Evolutionary conservation across 2,329 filamentous ascomycete species (phyloP).

Genomic region (Aureobasidium zeae): DNA sequence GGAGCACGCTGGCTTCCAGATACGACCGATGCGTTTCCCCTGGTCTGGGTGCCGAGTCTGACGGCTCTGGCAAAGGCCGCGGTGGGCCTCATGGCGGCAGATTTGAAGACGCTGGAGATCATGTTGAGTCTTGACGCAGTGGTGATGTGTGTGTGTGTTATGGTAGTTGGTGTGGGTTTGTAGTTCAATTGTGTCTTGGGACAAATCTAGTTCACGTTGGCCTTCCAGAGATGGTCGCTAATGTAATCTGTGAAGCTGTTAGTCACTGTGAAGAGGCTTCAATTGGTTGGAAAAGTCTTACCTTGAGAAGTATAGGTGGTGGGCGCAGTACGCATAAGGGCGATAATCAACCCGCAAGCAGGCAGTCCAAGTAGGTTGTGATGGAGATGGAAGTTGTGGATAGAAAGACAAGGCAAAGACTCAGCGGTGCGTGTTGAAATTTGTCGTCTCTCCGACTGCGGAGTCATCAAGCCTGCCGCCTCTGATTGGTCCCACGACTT

Average conservation of each 20-base stretch:
- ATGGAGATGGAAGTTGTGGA: neutral
- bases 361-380: conserved; percentile 14
- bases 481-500: too few relatives aligned
- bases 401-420: too few relatives aligned
- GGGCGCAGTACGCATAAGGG: conserved; percentile 40
- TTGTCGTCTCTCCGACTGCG: too few relatives aligned
- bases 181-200: conserved; percentile 18
- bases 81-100: conserved; percentile 33
- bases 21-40: conserved; percentile 53
- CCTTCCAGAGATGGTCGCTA: conserved; percentile 63
- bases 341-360: conserved; percentile 16
- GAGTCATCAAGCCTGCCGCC: too few relatives aligned
- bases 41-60: conserved; percentile 38
- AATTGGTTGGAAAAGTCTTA: conserved; percentile 24
- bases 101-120: conserved; percentile 46
- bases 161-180: conserved; percentile 18
- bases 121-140: too few relatives aligned
- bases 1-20: conserved; percentile 62
- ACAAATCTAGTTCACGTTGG: conserved; percentile 49
- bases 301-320: conserved; percentile 46
- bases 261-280: conserved; percentile 18
- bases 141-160: conserved; percentile 20
- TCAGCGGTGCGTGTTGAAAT: too few relatives aligned
- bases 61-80: conserved; percentile 37
- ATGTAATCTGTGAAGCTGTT: conserved; percentile 47